A percentile compares a stretch with the other conserved stretches of the same genome.
Conservation (phyloP, 495 filamentous ascomycete genomes). For the Friedmanniomyces simplex region DNA sequence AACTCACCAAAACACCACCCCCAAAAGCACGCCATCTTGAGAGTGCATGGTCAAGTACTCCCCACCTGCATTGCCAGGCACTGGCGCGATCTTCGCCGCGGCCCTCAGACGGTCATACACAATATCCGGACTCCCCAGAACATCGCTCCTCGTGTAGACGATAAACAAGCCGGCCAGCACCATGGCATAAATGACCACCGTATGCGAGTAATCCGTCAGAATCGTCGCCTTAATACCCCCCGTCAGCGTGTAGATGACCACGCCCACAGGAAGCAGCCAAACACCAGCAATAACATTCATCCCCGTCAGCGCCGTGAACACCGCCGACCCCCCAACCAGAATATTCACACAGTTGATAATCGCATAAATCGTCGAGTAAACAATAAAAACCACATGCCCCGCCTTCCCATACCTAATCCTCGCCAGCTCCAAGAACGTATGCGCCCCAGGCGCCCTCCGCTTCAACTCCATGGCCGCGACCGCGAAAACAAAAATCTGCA, state of each 20-base stretch:
- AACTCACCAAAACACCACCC: neutral
- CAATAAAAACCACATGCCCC: neutral
- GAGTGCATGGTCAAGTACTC: slow-evolving; percentile 4
- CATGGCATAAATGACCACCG: neutral
- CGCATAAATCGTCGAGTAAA: neutral
- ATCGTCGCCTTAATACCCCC: neutral
- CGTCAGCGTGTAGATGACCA: neutral
- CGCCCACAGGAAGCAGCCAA: neutral
- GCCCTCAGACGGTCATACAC: neutral
- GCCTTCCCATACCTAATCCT: neutral
- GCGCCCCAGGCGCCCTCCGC: neutral
- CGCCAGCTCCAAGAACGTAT: neutral
- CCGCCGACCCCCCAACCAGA: neutral
- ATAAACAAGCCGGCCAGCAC: neutral
- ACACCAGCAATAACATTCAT: neutral
- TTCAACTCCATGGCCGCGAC: neutral
- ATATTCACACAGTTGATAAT: neutral
- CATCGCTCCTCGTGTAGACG: neutral
- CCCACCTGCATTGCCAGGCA: neutral
- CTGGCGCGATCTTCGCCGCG: neutral
- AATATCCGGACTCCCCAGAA: neutral
- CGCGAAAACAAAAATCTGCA: neutral
- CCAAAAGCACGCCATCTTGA: neutral
- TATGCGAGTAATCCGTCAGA: neutral
- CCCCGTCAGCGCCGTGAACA: neutral